These are phyloP conservation scores for Phylloboletellus chloephorus DNA, from an alignment of 1,284 basidiomycete species.

Conservation along the genomic window DNA sequence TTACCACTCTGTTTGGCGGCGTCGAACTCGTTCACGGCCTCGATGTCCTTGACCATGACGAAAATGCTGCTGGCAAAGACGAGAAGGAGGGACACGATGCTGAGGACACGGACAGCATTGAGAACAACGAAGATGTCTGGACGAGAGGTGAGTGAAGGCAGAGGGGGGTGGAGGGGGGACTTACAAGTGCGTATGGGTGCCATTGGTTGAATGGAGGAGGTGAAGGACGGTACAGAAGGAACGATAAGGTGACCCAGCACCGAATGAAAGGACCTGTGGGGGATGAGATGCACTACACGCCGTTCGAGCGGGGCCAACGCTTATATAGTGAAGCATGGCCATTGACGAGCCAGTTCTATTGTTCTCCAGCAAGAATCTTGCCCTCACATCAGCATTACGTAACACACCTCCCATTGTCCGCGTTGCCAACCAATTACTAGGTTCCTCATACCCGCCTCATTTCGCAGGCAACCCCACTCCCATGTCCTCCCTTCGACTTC, in stretches of 20 bases:
- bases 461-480: no score
- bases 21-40: constrained; percentile 66
- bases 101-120: constrained; percentile 72
- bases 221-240: constrained; percentile 13
- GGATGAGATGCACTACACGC: constrained; percentile 5
- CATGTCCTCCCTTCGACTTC: no score
- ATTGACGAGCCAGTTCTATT: constrained; percentile 26
- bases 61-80: constrained; percentile 81
- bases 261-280: constrained; percentile 13
- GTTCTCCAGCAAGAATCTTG: constrained; percentile 23
- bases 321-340: constrained; percentile 24
- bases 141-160: constrained; percentile 3
- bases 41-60: constrained; percentile 73
- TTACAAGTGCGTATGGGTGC: constrained; percentile 37
- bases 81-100: constrained; percentile 72
- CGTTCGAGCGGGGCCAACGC: neutral
- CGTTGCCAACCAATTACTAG: constrained; percentile 16
- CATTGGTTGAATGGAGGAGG: constrained; percentile 20
- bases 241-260: constrained; percentile 31
- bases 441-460: no score
- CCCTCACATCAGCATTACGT: constrained; percentile 12
- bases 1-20: constrained; percentile 37
- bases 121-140: constrained; percentile 73
- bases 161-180: constrained; percentile 15
- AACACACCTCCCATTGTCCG: constrained; percentile 24